phyloP scores from a whole-genome alignment of 352 stramenopile species.

The Globisporangium polare region DNA sequence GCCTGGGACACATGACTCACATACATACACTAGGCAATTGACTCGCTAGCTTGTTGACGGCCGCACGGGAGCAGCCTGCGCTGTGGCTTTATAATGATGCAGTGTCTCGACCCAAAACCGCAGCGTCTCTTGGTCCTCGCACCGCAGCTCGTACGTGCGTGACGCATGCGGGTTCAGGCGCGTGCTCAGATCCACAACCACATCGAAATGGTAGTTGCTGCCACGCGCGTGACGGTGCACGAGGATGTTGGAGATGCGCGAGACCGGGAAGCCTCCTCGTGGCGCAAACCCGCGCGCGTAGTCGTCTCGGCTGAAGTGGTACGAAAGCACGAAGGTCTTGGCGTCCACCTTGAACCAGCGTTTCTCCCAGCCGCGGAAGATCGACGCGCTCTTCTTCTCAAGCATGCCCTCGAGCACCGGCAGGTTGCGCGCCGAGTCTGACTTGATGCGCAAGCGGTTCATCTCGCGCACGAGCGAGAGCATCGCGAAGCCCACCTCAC shows the following conservation, averaged over 20 bases:
- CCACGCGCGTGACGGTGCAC: conserved; percentile 35
- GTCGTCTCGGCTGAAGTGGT: conserved; percentile 67
- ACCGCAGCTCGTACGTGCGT: conserved; percentile 68
- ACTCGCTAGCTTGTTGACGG: conserved; percentile 39
- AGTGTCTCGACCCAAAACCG: conserved; percentile 70
- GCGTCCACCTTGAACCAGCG: conserved; percentile 67
- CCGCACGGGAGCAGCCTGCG: conserved; percentile 32
- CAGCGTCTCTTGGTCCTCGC: conserved; percentile 46
- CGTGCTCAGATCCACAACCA: conserved; percentile 67
- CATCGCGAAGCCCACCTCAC: conserved; percentile 40
- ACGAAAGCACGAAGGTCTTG: conserved; percentile 63
- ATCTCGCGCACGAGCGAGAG: conserved; percentile 56
- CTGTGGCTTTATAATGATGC: conserved; percentile 57
- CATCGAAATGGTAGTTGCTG: conserved; percentile 57
- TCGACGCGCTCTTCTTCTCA: conserved; percentile 75
- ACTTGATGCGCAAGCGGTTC: conserved; percentile 37
- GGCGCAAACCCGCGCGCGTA: conserved; percentile 56
- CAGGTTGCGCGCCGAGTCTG: conserved; percentile 27
- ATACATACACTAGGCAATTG: too few relatives aligned
- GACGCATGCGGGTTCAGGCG: conserved; percentile 49
- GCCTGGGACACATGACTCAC: not conserved
- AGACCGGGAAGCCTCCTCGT: conserved; percentile 51
- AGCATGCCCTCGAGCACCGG: conserved; percentile 61
- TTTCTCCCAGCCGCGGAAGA: conserved; percentile 67
- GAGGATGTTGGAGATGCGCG: conserved; percentile 54